Conservation (phyloP, 2,329 filamentous ascomycete genomes). For the Aspergillus aculeatus region DNA sequence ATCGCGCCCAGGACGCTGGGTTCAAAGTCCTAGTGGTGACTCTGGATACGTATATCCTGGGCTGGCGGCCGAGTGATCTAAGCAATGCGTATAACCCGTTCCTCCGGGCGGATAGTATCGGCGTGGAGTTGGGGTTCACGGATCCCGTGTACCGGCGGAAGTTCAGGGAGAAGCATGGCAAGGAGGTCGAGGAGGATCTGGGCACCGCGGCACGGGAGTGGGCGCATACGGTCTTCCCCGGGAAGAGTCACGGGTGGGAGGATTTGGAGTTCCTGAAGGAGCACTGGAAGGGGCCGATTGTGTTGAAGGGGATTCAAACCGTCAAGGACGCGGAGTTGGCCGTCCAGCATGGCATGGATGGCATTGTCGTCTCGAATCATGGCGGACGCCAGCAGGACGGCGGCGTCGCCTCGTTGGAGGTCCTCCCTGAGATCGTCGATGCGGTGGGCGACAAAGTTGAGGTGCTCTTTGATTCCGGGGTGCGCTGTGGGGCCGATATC, state of each 20-base stretch:
- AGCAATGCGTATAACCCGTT: conserved; percentile 54
- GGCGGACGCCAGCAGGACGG: conserved; percentile 51
- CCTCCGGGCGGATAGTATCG: conserved; percentile 38
- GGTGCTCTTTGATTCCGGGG: conserved; percentile 49
- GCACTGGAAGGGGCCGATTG: conserved; percentile 63
- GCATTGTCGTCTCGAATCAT: conserved; percentile 52
- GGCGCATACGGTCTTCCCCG: conserved; percentile 54
- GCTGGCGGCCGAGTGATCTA: conserved; percentile 67
- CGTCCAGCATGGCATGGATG: conserved; percentile 45
- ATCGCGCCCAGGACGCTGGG: conserved; percentile 58
- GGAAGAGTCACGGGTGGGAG: conserved; percentile 57
- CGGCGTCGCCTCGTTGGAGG: conserved; percentile 44
- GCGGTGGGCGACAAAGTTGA: conserved; percentile 33
- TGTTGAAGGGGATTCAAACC: conserved; percentile 57
- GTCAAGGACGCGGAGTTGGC: conserved; percentile 47
- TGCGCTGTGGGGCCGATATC: conserved; percentile 48
- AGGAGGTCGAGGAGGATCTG: conserved; percentile 46
- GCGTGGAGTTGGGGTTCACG: conserved; percentile 61
- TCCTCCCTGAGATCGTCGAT: conserved; percentile 57
- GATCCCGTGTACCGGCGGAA: conserved; percentile 64
- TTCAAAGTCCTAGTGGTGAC: conserved; percentile 69
- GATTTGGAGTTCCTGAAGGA: conserved; percentile 56
- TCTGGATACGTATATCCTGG: conserved; percentile 66
- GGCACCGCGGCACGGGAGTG: conserved; percentile 50
- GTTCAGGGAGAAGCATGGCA: conserved; percentile 48